A percentile compares a stretch with the other conserved stretches of the same genome.
Evolutionary conservation across 352 stramenopile species (phyloP).

Genomic region (Globisporangium orthogonon): DNA sequence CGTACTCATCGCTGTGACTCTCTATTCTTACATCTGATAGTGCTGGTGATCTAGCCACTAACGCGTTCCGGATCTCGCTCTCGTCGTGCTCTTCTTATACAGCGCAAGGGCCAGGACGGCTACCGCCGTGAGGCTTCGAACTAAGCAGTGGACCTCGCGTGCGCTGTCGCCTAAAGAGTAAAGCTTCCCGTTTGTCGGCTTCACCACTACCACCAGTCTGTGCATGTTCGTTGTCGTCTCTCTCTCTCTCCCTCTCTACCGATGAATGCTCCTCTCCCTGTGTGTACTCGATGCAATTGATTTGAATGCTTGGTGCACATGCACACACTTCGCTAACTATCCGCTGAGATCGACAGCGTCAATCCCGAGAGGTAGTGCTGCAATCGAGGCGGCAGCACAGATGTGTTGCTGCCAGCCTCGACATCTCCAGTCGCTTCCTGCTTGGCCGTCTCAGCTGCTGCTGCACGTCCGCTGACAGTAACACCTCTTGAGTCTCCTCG

Average conservation of each 20-base stretch:
- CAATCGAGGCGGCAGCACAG: not conserved
- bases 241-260: too few relatives aligned
- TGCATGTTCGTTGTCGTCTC: not conserved
- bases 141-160: constrained; percentile 41
- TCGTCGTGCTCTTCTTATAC: not conserved
- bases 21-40: not conserved
- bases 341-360: constrained; percentile 11
- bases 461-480: not conserved
- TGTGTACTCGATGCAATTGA: too few relatives aligned
- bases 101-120: constrained; percentile 61
- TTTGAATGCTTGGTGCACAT: too few relatives aligned
- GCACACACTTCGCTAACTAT: constrained; percentile 1
- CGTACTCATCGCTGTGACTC: constrained; percentile 6
- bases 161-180: constrained; percentile 64
- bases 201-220: constrained; percentile 6
- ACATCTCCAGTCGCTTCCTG: not conserved
- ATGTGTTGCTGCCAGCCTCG: not conserved
- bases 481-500: not conserved
- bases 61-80: not conserved
- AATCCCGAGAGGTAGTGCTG: constrained; percentile 14
- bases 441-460: not conserved
- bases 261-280: too few relatives aligned
- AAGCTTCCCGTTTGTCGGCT: constrained; percentile 73
- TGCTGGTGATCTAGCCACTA: constrained; percentile 3
- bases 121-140: constrained; percentile 85